phyloP scores from a whole-genome alignment of 192 early-diverging fungal species.

The Spizellomyces sp. region DNA sequence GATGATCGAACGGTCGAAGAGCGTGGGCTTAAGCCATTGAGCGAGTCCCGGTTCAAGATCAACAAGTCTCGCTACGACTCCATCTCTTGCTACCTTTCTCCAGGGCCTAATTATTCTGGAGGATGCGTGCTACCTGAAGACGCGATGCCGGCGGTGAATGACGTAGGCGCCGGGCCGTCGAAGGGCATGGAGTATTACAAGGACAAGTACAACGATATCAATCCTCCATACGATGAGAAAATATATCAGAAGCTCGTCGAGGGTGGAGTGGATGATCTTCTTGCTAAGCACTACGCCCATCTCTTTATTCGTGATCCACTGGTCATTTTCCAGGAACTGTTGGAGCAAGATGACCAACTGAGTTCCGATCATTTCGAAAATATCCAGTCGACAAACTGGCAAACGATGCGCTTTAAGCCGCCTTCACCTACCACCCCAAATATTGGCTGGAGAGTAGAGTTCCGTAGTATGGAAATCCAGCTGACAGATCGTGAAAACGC shows the following conservation, averaged over 20 bases:
- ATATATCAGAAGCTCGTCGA: constrained; percentile 72
- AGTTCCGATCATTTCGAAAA: constrained; percentile 98
- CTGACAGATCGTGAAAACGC: constrained; percentile 97
- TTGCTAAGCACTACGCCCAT: constrained; percentile 92
- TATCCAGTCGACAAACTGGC: constrained; percentile 99
- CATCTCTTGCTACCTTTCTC: constrained; percentile 83
- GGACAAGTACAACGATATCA: constrained; percentile 91
- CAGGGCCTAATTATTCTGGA: constrained; percentile 57
- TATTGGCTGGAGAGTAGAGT: constrained; percentile 99
- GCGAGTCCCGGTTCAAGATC: constrained; percentile 75
- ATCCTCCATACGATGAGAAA: constrained; percentile 76
- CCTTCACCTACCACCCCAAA: constrained; percentile 81
- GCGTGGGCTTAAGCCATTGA: constrained; percentile 78
- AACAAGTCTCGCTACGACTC: constrained; percentile 96
- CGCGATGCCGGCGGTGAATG: background rate
- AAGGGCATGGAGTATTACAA: constrained; percentile 58
- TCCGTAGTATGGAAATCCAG: constrained; percentile 96
- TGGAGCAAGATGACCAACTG: constrained; percentile 81
- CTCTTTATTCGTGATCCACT: constrained; percentile 98
- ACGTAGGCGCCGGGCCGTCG: background rate
- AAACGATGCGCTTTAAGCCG: constrained; percentile 98
- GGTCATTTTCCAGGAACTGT: constrained; percentile 89
- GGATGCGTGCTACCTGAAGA: constrained; percentile 31
- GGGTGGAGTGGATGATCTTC: constrained; percentile 82
- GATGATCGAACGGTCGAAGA: constrained; percentile 94